Evolutionary conservation across 2,329 filamentous ascomycete species (phyloP).

Genomic region (Arthrobotrys sphaeroides): DNA sequence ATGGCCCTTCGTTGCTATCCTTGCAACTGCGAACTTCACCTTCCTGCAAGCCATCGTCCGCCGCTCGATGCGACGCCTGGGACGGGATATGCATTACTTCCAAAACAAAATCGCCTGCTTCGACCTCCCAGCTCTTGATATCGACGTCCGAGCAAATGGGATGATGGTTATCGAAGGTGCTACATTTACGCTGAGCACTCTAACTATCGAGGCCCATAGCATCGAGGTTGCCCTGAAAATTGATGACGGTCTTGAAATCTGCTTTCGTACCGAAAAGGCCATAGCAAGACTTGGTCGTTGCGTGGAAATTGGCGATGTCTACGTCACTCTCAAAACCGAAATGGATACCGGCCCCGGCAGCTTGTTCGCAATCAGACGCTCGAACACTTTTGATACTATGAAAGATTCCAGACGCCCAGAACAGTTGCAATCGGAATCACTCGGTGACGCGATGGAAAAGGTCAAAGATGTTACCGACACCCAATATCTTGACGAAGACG

Average conservation of each 20-base stretch:
- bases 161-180: conserved; percentile 67
- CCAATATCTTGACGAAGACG: conserved; percentile 60
- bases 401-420: conserved; percentile 61
- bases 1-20: conserved; percentile 32
- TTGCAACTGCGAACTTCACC: conserved; percentile 36
- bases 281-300: conserved; percentile 64
- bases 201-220: conserved; percentile 66
- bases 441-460: conserved; percentile 62
- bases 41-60: conserved; percentile 21
- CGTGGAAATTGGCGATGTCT: conserved; percentile 67
- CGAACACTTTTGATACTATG: conserved; percentile 59
- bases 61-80: conserved; percentile 23
- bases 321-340: conserved; percentile 66
- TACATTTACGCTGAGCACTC: conserved; percentile 65
- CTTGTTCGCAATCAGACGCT: conserved; percentile 42
- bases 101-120: conserved; percentile 52
- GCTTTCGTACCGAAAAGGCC: conserved; percentile 66
- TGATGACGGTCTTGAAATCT: conserved; percentile 67
- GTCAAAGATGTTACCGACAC: conserved; percentile 59
- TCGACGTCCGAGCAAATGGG: conserved; percentile 67
- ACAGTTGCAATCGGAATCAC: conserved; percentile 60
- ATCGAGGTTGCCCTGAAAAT: conserved; percentile 67
- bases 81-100: conserved; percentile 47
- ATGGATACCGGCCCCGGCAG: conserved; percentile 58
- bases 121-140: conserved; percentile 64